Conservation (phyloP, 2,329 filamentous ascomycete species). For the Emergomyces pasteurianus region DNA sequence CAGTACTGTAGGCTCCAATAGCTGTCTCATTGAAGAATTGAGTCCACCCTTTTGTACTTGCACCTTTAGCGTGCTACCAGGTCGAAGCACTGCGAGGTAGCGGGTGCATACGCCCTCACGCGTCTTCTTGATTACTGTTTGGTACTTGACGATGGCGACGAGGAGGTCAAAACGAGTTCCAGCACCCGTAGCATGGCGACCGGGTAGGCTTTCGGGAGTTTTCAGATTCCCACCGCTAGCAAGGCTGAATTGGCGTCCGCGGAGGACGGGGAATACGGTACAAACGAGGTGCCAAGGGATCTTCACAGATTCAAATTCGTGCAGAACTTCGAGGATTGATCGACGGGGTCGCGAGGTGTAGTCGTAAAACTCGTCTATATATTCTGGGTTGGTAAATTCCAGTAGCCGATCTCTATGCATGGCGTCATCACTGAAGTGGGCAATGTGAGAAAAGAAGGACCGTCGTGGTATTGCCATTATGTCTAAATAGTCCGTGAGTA, state of each 20-base stretch:
- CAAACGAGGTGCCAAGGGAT: conserved; percentile 64
- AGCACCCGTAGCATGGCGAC: conserved; percentile 14
- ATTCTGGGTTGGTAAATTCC: conserved; percentile 70
- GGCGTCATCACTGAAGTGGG: conserved; percentile 58
- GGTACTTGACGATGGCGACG: conserved; percentile 82
- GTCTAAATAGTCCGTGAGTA: conserved; percentile 76
- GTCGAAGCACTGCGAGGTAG: conserved; percentile 58
- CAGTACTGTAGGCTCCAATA: conserved; percentile 53
- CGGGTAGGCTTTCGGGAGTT: conserved; percentile 8
- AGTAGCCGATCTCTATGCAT: conserved; percentile 69
- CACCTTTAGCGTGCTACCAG: conserved; percentile 49
- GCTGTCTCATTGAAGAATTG: conserved; percentile 35
- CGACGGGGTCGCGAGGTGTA: conserved; percentile 85
- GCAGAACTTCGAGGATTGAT: conserved; percentile 81
- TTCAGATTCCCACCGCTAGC: conserved; percentile 55
- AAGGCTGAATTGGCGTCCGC: conserved; percentile 90
- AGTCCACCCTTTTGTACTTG: conserved; percentile 43
- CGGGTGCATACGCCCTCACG: conserved; percentile 82
- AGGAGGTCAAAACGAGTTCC: conserved; percentile 55
- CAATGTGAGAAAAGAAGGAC: conserved; percentile 68
- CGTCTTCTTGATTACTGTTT: conserved; percentile 71
- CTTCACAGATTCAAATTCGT: conserved; percentile 76
- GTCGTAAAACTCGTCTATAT: conserved; percentile 86
- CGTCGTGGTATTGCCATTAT: conserved; percentile 81
- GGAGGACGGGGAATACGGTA: conserved; percentile 65